phyloP scores from a whole-genome alignment of 1,139 yeast genomes.

The Eremothecium cymbalariae region DNA sequence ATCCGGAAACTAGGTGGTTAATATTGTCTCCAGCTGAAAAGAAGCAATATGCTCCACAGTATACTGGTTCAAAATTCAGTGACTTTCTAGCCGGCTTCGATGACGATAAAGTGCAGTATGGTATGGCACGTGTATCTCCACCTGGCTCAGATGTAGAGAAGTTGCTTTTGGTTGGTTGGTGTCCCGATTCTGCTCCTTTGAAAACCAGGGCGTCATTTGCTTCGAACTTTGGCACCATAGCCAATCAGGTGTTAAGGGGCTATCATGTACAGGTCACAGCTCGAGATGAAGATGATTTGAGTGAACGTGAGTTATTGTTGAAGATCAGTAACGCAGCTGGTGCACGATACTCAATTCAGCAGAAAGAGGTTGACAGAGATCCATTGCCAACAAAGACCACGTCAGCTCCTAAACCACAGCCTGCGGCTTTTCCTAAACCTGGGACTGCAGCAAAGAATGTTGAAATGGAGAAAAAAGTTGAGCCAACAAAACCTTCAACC shows the following conservation, averaged over 20 bases:
- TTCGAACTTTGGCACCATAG: constrained; percentile 64
- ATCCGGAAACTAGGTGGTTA: constrained; percentile 46
- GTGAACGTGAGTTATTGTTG: constrained; percentile 63
- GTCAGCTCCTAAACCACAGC: constrained; percentile 47
- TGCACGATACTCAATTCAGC: constrained; percentile 77
- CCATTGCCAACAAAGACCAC: constrained; percentile 24
- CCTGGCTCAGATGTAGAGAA: constrained; percentile 86
- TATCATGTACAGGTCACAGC: constrained; percentile 96
- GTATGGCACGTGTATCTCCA: constrained; percentile 78
- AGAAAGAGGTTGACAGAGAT: constrained; percentile 12
- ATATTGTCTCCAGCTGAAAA: constrained; percentile 54
- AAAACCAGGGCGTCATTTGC: constrained; percentile 70
- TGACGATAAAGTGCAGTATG: constrained; percentile 87
- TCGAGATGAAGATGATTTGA: constrained; percentile 85
- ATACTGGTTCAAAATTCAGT: constrained; percentile 52
- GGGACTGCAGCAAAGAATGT: background rate
- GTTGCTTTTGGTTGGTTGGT: constrained; percentile 84
- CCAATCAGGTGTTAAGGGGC: constrained; percentile 55
- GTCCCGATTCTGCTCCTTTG: constrained; percentile 78
- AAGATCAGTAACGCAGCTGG: constrained; percentile 90
- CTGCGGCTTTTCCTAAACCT: constrained; percentile 51
- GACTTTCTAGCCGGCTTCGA: constrained; percentile 78
- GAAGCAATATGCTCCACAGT: constrained; percentile 50
- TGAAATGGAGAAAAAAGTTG: background rate
- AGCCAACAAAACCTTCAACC: no score